Evolutionary conservation across 108 stramenopile genomes (phyloP).

Genomic region (Cyclotella baltica): DNA sequence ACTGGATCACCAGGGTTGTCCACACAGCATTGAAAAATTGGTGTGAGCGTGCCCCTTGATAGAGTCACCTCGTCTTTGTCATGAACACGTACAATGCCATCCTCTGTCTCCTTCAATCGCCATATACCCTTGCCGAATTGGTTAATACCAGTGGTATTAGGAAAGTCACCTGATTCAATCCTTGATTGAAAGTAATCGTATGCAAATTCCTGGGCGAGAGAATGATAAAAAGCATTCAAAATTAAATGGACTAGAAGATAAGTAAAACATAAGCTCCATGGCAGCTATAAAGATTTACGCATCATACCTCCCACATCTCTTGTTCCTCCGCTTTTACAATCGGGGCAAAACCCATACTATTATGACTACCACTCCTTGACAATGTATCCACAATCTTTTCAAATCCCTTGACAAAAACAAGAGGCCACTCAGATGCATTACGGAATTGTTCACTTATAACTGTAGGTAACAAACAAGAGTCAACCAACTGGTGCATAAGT

Average conservation of each 20-base stretch:
- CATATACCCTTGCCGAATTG: not conserved
- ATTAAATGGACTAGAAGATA: too few species aligned
- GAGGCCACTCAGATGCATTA: not conserved
- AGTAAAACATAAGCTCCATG: too few species aligned
- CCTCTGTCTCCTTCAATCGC: not conserved
- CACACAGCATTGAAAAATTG: slow-evolving; percentile 20
- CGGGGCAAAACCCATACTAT: slow-evolving; percentile 3
- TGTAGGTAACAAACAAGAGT: too few species aligned
- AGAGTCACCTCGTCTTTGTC: not conserved
- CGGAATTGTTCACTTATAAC: slow-evolving; percentile 1
- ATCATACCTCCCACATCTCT: not conserved
- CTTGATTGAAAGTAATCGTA: slow-evolving; percentile 4
- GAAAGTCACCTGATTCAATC: not conserved
- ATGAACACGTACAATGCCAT: not conserved
- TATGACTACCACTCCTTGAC: not conserved
- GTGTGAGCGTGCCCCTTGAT: not conserved
- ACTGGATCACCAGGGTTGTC: slow-evolving; percentile 26
- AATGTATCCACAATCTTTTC: slow-evolving; percentile 1
- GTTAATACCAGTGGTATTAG: not conserved
- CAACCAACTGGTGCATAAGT: too few species aligned
- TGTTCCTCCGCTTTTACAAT: not conserved
- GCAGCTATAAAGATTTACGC: too few species aligned
- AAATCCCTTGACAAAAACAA: not conserved
- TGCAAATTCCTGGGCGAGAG: not conserved
- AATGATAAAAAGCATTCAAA: too few species aligned